These are phyloP conservation scores for Pleoardoris graminearum DNA, from an alignment of 2,329 filamentous ascomycete species.

Conservation along the genomic window DNA sequence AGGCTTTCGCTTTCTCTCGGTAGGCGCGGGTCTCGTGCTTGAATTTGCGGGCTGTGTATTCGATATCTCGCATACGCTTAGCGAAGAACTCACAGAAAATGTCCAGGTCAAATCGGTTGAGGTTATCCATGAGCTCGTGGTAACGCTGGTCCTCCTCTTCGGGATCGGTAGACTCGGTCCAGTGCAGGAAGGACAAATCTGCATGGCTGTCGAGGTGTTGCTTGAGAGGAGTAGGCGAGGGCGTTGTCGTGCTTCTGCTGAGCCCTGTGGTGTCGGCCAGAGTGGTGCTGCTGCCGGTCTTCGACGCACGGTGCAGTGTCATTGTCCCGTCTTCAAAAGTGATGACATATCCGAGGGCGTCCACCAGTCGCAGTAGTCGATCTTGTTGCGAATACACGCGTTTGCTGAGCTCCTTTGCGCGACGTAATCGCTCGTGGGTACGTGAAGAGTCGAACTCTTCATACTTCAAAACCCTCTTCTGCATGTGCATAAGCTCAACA, in stretches of 20 bases:
- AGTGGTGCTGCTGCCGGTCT: conserved; percentile 54
- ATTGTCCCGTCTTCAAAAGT: conserved; percentile 73
- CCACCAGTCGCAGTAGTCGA: conserved; percentile 78
- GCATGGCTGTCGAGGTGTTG: conserved; percentile 63
- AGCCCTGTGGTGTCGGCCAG: conserved; percentile 47
- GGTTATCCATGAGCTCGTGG: conserved; percentile 69
- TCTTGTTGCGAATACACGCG: conserved; percentile 83
- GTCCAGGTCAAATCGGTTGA: conserved; percentile 82
- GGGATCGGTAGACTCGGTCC: conserved; percentile 72
- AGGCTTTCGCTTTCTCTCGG: conserved; percentile 79
- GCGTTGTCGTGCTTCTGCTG: conserved; percentile 59
- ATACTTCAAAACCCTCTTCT: conserved; percentile 64
- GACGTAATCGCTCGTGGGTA: conserved; percentile 70
- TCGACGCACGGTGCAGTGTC: conserved; percentile 72
- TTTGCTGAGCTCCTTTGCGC: conserved; percentile 82
- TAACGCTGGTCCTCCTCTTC: conserved; percentile 75
- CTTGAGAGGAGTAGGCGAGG: conserved; percentile 57
- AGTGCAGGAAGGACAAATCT: conserved; percentile 76
- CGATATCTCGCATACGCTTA: conserved; percentile 89
- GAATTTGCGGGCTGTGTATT: conserved; percentile 90
- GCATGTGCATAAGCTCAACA: conserved; percentile 71
- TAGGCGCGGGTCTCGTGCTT: conserved; percentile 86
- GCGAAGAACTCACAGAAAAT: conserved; percentile 82
- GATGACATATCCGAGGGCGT: conserved; percentile 83
- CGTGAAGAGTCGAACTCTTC: conserved; percentile 54